phyloP scores from a whole-genome alignment of 164 flowering plant genomes.

The Macadamia integrifolia region DNA sequence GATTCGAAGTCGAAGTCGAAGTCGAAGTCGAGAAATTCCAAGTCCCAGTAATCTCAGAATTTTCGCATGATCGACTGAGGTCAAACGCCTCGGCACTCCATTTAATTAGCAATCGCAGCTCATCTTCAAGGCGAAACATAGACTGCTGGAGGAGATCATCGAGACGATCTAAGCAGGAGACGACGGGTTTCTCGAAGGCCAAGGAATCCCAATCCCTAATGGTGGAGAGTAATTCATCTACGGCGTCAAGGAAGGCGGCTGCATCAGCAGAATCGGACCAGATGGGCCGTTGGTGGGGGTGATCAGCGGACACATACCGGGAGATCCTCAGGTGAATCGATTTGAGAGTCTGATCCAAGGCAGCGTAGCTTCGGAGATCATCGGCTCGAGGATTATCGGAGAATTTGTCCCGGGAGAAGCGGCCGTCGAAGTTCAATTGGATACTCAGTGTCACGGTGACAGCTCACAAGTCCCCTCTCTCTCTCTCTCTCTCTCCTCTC shows the following conservation, averaged over 20 bases:
- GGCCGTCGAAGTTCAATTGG: conserved; percentile 45
- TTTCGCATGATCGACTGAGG: conserved; percentile 5
- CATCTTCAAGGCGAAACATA: conserved; percentile 75
- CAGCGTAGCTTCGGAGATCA: conserved; percentile 17
- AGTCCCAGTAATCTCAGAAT: conserved; percentile 6
- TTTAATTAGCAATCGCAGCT: conserved; percentile 58
- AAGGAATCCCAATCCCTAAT: conserved; percentile 47
- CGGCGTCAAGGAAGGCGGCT: conserved; percentile 45
- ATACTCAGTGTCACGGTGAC: too few species aligned
- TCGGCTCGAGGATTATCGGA: conserved; percentile 8
- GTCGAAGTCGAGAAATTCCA: conserved; percentile 16
- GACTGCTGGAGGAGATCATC: conserved; percentile 72
- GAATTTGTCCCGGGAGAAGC: conserved; percentile 64
- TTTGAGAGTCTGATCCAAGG: conserved; percentile 32
- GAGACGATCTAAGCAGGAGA: conserved; percentile 47
- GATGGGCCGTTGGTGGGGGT: conserved; percentile 18
- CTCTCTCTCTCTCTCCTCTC: too few species aligned
- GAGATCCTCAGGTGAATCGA: conserved; percentile 53
- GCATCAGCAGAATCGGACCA: conserved; percentile 58
- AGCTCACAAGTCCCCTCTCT: too few species aligned
- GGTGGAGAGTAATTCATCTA: conserved; percentile 45
- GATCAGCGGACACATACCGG: conserved; percentile 36
- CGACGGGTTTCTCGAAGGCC: conserved; percentile 44
- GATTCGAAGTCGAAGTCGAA: conserved; percentile 9
- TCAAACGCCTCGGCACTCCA: conserved; percentile 37